Evolutionary conservation across 1,284 basidiomycete species (phyloP).

Genomic region (Leccinum subatratum): DNA sequence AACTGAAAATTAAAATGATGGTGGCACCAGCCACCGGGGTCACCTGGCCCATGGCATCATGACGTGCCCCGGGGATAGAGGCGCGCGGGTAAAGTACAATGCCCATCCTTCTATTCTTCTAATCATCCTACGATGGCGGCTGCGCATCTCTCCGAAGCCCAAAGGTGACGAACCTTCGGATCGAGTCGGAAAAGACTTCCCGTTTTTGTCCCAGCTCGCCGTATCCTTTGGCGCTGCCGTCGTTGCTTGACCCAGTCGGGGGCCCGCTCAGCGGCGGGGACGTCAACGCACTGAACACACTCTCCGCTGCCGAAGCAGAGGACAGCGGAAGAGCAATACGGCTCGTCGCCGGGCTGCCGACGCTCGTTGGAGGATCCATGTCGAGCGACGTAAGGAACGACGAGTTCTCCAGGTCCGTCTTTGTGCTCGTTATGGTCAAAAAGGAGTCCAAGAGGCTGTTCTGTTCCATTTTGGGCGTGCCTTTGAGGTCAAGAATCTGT

Average conservation of each 20-base stretch:
- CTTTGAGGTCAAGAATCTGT: conserved; percentile 92
- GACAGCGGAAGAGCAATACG: conserved; percentile 49
- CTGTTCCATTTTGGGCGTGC: conserved; percentile 81
- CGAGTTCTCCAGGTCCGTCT: conserved; percentile 76
- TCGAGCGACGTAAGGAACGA: conserved; percentile 90
- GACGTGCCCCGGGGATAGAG: neutral
- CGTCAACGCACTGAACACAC: conserved; percentile 53
- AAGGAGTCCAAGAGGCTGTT: conserved; percentile 89
- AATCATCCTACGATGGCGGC: conserved; percentile 30
- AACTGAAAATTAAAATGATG: conserved; percentile 17
- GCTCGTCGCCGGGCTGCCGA: conserved; percentile 58
- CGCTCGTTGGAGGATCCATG: conserved; percentile 74
- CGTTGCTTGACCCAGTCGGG: conserved; percentile 46
- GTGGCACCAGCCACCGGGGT: conserved; percentile 7
- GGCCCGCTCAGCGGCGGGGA: conserved; percentile 57
- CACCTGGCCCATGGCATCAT: neutral
- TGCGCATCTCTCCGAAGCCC: conserved; percentile 68
- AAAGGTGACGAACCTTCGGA: conserved; percentile 80
- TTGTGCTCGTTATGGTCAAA: conserved; percentile 84
- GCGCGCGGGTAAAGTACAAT: neutral
- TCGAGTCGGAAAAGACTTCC: conserved; percentile 75
- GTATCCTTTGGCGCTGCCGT: conserved; percentile 38
- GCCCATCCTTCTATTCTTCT: conserved; percentile 15
- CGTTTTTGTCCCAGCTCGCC: conserved; percentile 47
- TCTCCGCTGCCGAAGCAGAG: conserved; percentile 37